Base-by-base conservation (phyloP, 345 rosid species). In the Aurinia saxatilis region DNA sequence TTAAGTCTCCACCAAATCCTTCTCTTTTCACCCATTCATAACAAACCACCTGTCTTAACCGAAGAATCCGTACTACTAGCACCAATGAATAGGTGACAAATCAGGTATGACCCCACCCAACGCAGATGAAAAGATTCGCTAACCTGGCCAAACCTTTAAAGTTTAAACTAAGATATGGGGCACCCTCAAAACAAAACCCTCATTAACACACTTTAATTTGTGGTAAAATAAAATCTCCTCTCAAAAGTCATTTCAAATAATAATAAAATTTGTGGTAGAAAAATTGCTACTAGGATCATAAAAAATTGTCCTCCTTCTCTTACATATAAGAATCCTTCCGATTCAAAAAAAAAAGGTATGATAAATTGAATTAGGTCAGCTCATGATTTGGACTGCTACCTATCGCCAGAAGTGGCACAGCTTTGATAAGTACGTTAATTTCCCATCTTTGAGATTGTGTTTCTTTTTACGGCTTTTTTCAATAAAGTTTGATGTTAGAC, bases 401-500 rank as follows among this genome's bases (percentile, higher is more conserved):
- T 56, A 70, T 70, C 70, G 53, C 59, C 70, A 63, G 35, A 56
- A 56, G 10, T 48, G 34, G 65, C 59, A 63, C 74, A 63, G 23
- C 50, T 40, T 47, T 63, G 69, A 56, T 55, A 63, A 70, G 65
- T 63, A 55, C 57, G 41, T 70, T 70, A 9, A 47, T 55, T 40
- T 55, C 7, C 52, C 40, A 63, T 55, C 58, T 63, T 49, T 63
- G 40, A 33, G 33, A 33, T 11, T 70, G 39, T 70, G 39, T 56
- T 63, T 11, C 54, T 42, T 70, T 70, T 63, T 63, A 56, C 11
- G 59, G 58, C 39, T 36, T 56, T 27, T 27, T 63, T 55, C 70
- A 70, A 70, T 70, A 70, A 63, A 63, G 70, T 57, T 70, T 63
- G 69, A 70, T 63, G 65, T 70, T 70, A 70, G 53, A 63, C 65